phyloP scores from a whole-genome alignment of 331 rosid genomes.

The Rosa hybrid region DNA sequence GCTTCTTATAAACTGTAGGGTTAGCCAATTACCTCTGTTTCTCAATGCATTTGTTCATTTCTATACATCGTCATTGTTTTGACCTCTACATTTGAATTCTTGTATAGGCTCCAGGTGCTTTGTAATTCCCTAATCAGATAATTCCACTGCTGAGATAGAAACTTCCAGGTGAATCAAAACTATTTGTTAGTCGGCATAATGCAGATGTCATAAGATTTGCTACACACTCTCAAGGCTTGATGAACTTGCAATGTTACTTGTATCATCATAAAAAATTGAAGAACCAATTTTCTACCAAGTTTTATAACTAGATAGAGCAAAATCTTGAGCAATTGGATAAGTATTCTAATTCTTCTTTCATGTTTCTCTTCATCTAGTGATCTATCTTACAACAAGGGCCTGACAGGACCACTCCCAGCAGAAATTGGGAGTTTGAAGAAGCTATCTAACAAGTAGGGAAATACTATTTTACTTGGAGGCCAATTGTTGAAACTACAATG shows the following conservation, averaged over 20 bases:
- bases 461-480: constrained; percentile 3
- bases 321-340: neutral
- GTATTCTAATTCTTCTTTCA: constrained; percentile 11
- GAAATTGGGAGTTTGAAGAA: constrained; percentile 65
- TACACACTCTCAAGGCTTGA: neutral
- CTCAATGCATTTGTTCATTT: neutral
- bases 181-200: neutral
- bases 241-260: constrained; percentile 3
- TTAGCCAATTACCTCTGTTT: neutral
- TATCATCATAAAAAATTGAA: neutral
- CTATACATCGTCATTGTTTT: too few relatives aligned
- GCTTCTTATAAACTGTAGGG: neutral
- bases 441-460: constrained; percentile 53
- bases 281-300: neutral
- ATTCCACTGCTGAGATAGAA: too few relatives aligned
- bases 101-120: too few relatives aligned
- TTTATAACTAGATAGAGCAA: neutral
- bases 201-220: neutral
- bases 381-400: constrained; percentile 54
- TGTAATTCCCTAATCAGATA: too few relatives aligned
- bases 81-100: too few relatives aligned
- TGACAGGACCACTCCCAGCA: constrained; percentile 59
- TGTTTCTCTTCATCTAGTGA: constrained; percentile 43
- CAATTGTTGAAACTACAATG: neutral
- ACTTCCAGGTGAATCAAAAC: too few relatives aligned